These are phyloP conservation scores for Leishmania tropica DNA, from an alignment of 208 protist genomes.

Conservation along the genomic window DNA sequence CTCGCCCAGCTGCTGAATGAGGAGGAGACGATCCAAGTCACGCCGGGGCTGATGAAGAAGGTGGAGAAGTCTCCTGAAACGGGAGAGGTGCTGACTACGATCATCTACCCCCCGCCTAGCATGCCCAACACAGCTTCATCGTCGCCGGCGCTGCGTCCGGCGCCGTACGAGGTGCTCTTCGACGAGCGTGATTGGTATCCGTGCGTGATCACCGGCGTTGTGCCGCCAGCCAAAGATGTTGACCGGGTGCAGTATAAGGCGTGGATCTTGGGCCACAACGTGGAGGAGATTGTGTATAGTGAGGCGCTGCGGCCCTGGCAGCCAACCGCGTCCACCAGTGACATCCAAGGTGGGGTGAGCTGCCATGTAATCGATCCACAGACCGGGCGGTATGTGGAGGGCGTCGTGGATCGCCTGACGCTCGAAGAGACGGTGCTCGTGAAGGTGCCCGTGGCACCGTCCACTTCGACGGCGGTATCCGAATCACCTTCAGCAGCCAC, in stretches of 20 bases:
- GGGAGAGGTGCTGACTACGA: slow-evolving; percentile 16
- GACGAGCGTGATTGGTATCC: slow-evolving; percentile 72
- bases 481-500: not conserved
- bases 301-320: slow-evolving; percentile 70
- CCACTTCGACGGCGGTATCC: not conserved
- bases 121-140: not conserved
- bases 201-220: slow-evolving; percentile 65
- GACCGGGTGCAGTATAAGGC: slow-evolving; percentile 60
- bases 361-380: slow-evolving; percentile 73
- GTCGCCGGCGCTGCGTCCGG: slow-evolving; percentile 21
- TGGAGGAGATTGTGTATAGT: slow-evolving; percentile 60
- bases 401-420: slow-evolving; percentile 73
- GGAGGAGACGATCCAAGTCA: slow-evolving; percentile 45
- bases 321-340: slow-evolving; percentile 21
- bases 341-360: slow-evolving; percentile 46
- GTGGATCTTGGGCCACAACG: slow-evolving; percentile 77
- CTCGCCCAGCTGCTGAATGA: slow-evolving; percentile 60
- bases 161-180: slow-evolving; percentile 75
- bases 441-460: slow-evolving; percentile 10
- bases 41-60: slow-evolving; percentile 40
- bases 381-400: slow-evolving; percentile 38
- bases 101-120: slow-evolving; percentile 12
- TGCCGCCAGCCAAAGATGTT: slow-evolving; percentile 43
- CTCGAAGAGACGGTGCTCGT: slow-evolving; percentile 67
- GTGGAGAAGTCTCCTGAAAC: slow-evolving; percentile 12